Evolutionary conservation across 495 filamentous ascomycete genomes (phyloP).

Genomic region (Arthonia radiata): DNA sequence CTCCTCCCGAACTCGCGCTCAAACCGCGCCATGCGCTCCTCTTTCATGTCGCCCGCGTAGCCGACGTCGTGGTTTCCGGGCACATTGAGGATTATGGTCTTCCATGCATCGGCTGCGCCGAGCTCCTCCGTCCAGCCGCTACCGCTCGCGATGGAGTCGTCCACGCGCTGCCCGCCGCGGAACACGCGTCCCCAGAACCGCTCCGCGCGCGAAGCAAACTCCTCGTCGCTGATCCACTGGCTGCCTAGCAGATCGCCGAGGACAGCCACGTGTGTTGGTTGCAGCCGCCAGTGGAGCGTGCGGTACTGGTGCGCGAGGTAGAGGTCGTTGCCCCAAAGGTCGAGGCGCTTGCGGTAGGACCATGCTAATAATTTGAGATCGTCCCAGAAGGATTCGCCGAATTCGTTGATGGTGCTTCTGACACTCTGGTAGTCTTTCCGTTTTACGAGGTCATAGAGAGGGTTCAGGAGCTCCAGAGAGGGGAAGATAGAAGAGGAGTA

Average conservation of each 20-base stretch:
- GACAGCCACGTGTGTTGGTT: slow-evolving; percentile 69
- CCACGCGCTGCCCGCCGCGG: slow-evolving; percentile 35
- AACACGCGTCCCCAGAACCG: slow-evolving; percentile 75
- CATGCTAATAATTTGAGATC: slow-evolving; percentile 40
- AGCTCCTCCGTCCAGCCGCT: slow-evolving; percentile 17
- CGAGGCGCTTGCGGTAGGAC: slow-evolving; percentile 49
- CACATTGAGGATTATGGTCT: slow-evolving; percentile 55
- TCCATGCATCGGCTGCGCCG: slow-evolving; percentile 35
- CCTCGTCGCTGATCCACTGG: slow-evolving; percentile 73
- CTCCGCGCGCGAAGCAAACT: slow-evolving; percentile 45
- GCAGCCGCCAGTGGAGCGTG: slow-evolving; percentile 53
- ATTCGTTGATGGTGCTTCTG: too few species aligned
- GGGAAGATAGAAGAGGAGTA: slow-evolving; percentile 33
- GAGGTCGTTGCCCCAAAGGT: slow-evolving; percentile 79
- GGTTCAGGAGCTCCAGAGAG: slow-evolving; percentile 24
- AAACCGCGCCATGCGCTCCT: slow-evolving; percentile 47
- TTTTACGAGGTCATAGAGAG: too few species aligned
- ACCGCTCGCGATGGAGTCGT: slow-evolving; percentile 26
- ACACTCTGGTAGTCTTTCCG: too few species aligned
- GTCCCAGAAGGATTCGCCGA: too few species aligned
- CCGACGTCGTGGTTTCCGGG: slow-evolving; percentile 92
- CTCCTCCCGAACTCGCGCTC: slow-evolving; percentile 58
- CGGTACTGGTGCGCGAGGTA: slow-evolving; percentile 87
- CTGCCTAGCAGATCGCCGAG: slow-evolving; percentile 86
- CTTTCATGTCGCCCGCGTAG: slow-evolving; percentile 71